These are phyloP conservation scores for Suhomyces panamericanus DNA, from an alignment of 1,139 yeast species.

Conservation along the genomic window DNA sequence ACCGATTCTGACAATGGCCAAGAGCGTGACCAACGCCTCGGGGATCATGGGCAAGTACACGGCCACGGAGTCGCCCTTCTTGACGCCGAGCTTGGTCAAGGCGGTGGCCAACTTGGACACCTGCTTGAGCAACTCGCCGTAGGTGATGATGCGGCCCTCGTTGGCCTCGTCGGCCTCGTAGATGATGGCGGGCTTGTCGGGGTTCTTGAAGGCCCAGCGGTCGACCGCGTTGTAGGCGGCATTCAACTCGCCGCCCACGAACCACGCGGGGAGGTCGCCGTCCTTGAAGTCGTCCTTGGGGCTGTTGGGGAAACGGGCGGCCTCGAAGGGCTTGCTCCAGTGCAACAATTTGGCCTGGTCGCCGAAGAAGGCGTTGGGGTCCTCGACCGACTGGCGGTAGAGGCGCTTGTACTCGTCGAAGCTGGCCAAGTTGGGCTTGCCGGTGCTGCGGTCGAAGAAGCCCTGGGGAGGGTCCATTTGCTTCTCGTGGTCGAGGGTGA, in stretches of 20 bases:
- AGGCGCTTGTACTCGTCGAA: slow-evolving; percentile 58
- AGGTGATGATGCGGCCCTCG: slow-evolving; percentile 62
- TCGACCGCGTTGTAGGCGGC: slow-evolving; percentile 80
- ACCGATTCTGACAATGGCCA: slow-evolving; percentile 77
- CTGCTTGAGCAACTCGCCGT: slow-evolving; percentile 68
- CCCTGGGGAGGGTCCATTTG: slow-evolving; percentile 55
- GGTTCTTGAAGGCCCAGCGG: slow-evolving; percentile 72
- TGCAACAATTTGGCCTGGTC: slow-evolving; percentile 58
- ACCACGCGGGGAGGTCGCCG: slow-evolving; percentile 78
- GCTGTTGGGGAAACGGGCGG: slow-evolving; percentile 54
- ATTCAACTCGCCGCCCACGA: slow-evolving; percentile 71
- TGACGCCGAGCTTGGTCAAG: slow-evolving; percentile 63
- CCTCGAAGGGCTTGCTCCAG: slow-evolving; percentile 66
- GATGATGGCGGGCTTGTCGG: slow-evolving; percentile 72
- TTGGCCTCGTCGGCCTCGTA: slow-evolving; percentile 80
- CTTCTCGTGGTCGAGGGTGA: slow-evolving; percentile 46
- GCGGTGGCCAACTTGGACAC: slow-evolving; percentile 73
- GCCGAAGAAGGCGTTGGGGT: slow-evolving; percentile 68
- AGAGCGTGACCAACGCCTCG: slow-evolving; percentile 68
- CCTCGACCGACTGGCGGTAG: slow-evolving; percentile 66
- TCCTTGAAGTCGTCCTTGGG: slow-evolving; percentile 54
- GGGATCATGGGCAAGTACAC: slow-evolving; percentile 88
- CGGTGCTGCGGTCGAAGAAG: slow-evolving; percentile 51
- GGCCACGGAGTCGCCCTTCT: slow-evolving; percentile 82
- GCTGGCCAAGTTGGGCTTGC: slow-evolving; percentile 47